Conservation (phyloP, 2,329 filamentous ascomycete genomes). For the Aspergillus calidoustus region DNA sequence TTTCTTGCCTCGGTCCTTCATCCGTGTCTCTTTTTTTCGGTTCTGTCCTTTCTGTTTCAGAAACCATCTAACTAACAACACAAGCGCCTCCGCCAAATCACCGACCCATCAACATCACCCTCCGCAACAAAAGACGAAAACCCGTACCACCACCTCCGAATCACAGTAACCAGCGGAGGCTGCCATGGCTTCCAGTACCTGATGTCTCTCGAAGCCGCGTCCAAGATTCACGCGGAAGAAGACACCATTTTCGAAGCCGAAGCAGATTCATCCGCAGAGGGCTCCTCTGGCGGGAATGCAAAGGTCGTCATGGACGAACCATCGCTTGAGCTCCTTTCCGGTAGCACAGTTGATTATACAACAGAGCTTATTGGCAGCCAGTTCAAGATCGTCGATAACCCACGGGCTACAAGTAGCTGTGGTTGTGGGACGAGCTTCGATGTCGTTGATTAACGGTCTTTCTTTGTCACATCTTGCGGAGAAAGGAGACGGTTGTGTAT, state of each 20-base stretch:
- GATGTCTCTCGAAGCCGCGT: slow-evolving; percentile 74
- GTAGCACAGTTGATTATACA: slow-evolving; percentile 94
- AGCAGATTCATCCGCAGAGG: slow-evolving; percentile 26
- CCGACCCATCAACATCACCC: slow-evolving; percentile 52
- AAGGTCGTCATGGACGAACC: slow-evolving; percentile 88
- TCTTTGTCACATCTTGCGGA: neutral
- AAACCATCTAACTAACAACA: neutral
- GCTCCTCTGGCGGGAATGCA: slow-evolving; percentile 53
- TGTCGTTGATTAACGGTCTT: slow-evolving; percentile 62
- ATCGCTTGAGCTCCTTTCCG: slow-evolving; percentile 84
- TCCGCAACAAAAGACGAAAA: slow-evolving; percentile 56
- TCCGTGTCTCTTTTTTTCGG: slow-evolving; percentile 14
- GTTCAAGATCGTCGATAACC: slow-evolving; percentile 96
- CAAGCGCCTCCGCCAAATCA: slow-evolving; percentile 75
- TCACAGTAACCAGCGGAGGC: slow-evolving; percentile 89
- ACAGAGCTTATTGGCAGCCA: slow-evolving; percentile 93
- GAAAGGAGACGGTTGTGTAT: neutral
- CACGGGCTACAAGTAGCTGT: slow-evolving; percentile 88
- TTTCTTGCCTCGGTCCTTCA: neutral
- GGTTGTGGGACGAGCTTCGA: slow-evolving; percentile 98
- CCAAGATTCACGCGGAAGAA: slow-evolving; percentile 69
- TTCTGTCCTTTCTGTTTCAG: slow-evolving; percentile 6
- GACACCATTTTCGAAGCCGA: slow-evolving; percentile 85
- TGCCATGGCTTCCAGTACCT: slow-evolving; percentile 98
- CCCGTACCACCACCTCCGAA: slow-evolving; percentile 81